Evolutionary conservation across 495 filamentous ascomycete genomes (phyloP).

Genomic region (Xylaria longipes): DNA sequence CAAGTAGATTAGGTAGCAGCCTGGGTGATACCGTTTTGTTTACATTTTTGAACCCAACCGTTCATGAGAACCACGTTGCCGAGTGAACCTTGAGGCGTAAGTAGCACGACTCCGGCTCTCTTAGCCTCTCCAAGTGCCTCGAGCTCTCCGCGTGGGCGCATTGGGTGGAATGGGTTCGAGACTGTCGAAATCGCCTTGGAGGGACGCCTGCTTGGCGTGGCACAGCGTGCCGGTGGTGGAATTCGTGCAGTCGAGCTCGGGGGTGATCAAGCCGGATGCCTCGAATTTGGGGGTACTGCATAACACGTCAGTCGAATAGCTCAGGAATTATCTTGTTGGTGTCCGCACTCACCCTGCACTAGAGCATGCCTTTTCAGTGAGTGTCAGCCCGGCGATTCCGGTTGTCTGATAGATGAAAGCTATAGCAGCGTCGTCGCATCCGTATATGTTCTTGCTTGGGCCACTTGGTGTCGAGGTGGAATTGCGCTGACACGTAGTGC

Average conservation of each 20-base stretch:
- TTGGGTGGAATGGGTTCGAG: slow-evolving; percentile 15
- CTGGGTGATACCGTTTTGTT: not conserved
- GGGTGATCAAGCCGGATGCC: slow-evolving; percentile 17
- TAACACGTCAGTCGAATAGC: slow-evolving; percentile 2
- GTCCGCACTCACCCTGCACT: slow-evolving; percentile 30
- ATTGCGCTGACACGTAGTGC: slow-evolving; percentile 34
- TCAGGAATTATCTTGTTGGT: not conserved
- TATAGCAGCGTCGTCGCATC: slow-evolving; percentile 32
- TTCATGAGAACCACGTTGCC: not conserved
- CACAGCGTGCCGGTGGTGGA: slow-evolving; percentile 11
- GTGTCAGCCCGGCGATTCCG: slow-evolving; percentile 31
- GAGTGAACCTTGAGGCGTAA: not conserved
- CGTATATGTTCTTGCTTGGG: slow-evolving; percentile 33
- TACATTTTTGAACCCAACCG: not conserved
- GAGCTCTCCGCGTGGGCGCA: not conserved
- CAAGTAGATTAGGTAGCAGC: not conserved
- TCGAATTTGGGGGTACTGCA: slow-evolving; percentile 6
- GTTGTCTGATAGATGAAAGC: slow-evolving; percentile 38
- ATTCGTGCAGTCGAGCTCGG: slow-evolving; percentile 20
- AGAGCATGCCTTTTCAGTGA: slow-evolving; percentile 36
- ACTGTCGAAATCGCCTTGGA: slow-evolving; percentile 20
- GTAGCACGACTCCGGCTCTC: not conserved
- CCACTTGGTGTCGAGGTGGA: slow-evolving; percentile 33
- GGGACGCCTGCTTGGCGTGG: not conserved
- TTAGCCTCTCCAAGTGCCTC: not conserved